phyloP scores from a whole-genome alignment of 345 rosid species.

The Lepidium africanum region DNA sequence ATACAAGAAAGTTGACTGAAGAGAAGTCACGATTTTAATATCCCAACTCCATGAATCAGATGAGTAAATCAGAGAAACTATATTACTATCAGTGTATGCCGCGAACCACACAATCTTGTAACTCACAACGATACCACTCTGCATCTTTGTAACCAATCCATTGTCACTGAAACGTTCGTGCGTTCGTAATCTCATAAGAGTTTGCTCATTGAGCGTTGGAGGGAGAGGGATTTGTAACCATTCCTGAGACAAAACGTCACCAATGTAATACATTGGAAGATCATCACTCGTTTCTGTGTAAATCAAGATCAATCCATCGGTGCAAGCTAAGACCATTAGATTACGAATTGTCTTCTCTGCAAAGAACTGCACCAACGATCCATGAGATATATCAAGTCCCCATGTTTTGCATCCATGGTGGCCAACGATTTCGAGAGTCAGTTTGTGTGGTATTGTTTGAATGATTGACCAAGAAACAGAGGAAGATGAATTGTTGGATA shows the following conservation, averaged over 20 bases:
- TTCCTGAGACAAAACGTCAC: neutral
- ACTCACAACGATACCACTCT: neutral
- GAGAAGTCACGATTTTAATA: neutral
- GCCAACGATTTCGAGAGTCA: slow-evolving; percentile 1
- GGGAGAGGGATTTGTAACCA: slow-evolving; percentile 11
- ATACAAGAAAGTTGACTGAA: neutral
- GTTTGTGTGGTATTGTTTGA: neutral
- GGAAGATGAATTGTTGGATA: neutral
- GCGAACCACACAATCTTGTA: slow-evolving; percentile 17
- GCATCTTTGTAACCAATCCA: slow-evolving; percentile 8
- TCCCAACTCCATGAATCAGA: slow-evolving; percentile 13
- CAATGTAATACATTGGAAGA: neutral
- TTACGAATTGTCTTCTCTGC: neutral
- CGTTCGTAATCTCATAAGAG: neutral
- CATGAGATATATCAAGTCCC: neutral
- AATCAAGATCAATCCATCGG: slow-evolving; percentile 4
- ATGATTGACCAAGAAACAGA: slow-evolving; percentile 11
- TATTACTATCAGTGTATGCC: neutral
- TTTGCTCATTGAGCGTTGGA: neutral
- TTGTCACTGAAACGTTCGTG: neutral
- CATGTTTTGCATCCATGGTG: slow-evolving; percentile 3
- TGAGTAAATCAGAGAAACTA: neutral
- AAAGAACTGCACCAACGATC: neutral
- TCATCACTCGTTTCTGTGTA: neutral
- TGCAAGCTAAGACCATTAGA: neutral